Evolutionary conservation across 768 basidiomycete species (phyloP).

Genomic region (Russula sp.): DNA sequence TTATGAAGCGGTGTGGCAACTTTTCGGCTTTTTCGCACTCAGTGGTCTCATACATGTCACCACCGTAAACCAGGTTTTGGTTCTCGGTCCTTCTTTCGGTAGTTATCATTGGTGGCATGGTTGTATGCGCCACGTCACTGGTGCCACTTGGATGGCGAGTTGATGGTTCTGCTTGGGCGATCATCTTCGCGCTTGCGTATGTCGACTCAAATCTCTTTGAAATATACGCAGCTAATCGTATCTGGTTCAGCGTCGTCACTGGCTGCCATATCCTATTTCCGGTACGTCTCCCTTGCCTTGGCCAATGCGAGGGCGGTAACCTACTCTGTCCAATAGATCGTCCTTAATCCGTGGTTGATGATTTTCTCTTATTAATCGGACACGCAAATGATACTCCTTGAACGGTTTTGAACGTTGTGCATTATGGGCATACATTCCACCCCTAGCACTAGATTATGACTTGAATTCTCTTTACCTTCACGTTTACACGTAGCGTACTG

Average conservation of each 20-base stretch:
- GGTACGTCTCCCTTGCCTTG: slow-evolving; percentile 42
- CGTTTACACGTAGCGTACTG: background rate
- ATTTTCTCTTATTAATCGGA: slow-evolving; percentile 59
- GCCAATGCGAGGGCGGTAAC: slow-evolving; percentile 33
- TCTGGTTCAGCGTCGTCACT: slow-evolving; percentile 48
- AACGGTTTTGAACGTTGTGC: background rate
- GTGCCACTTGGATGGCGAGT: slow-evolving; percentile 68
- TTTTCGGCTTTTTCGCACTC: background rate
- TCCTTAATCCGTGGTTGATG: slow-evolving; percentile 88
- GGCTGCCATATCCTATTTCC: slow-evolving; percentile 75
- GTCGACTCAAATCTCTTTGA: slow-evolving; percentile 34
- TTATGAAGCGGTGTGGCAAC: slow-evolving; percentile 53
- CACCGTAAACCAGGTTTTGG: slow-evolving; percentile 49
- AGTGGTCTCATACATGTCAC: background rate
- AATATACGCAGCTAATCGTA: slow-evolving; percentile 1
- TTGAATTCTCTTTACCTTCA: too few relatives aligned
- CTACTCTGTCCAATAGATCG: slow-evolving; percentile 46
- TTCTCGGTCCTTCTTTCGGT: slow-evolving; percentile 56
- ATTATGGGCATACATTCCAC: too few relatives aligned
- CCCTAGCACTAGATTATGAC: too few relatives aligned
- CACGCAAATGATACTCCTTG: background rate
- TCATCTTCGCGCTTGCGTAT: slow-evolving; percentile 70
- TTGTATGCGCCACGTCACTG: slow-evolving; percentile 50
- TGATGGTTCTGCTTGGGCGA: slow-evolving; percentile 60
- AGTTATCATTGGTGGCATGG: slow-evolving; percentile 52